Conservation (phyloP, 2,329 filamentous ascomycete genomes). For the Epichloe sp. region DNA sequence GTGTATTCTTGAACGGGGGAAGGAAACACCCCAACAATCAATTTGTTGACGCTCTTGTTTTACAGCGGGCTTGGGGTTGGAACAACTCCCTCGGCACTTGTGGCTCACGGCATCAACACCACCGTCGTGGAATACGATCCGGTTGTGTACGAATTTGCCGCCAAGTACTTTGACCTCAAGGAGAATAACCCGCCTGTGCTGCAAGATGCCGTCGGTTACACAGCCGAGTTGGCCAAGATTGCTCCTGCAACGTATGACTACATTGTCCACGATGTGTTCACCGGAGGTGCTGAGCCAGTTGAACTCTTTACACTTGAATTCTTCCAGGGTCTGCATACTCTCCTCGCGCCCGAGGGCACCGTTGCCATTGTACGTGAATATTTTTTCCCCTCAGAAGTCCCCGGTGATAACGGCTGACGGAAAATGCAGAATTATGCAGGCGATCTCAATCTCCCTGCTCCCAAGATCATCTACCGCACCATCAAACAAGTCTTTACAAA, state of each 20-base stretch:
- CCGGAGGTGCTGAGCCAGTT: constrained; percentile 83
- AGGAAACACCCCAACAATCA: not conserved
- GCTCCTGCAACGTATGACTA: constrained; percentile 58
- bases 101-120: constrained; percentile 79
- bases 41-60: not conserved
- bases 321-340: constrained; percentile 51
- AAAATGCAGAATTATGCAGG: constrained; percentile 74
- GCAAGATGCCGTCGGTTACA: constrained; percentile 67
- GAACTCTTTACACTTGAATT: constrained; percentile 82
- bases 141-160: constrained; percentile 70
- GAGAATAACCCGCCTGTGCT: constrained; percentile 68
- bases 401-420: constrained; percentile 8
- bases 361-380: constrained; percentile 64
- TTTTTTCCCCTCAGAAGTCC: not conserved
- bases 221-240: constrained; percentile 30
- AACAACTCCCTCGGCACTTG: constrained; percentile 70
- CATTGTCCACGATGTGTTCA: constrained; percentile 96
- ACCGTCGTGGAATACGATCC: constrained; percentile 94
- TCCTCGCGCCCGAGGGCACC: constrained; percentile 67
- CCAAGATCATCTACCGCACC: constrained; percentile 68
- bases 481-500: constrained; percentile 73
- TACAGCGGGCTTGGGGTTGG: constrained; percentile 77
- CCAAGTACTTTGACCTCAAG: constrained; percentile 69
- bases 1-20: not conserved
- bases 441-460: constrained; percentile 64